phyloP scores from a whole-genome alignment of 441 rosid genomes.

The Manihot esculenta region DNA sequence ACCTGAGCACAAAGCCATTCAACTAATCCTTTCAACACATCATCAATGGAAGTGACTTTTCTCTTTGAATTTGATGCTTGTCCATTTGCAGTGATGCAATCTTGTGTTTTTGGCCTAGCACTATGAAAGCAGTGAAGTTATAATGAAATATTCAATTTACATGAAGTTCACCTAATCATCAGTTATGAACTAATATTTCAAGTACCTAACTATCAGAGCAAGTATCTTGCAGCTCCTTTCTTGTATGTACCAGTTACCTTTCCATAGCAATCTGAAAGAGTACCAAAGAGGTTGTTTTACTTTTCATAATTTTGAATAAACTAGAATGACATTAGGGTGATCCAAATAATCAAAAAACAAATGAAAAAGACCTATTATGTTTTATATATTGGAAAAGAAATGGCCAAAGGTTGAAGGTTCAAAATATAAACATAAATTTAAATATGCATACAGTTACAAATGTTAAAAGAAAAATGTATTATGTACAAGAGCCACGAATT shows the following conservation, averaged over 20 bases:
- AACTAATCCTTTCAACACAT: slow-evolving; percentile 85
- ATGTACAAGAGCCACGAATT: background rate
- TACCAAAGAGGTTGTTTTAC: slow-evolving; percentile 25
- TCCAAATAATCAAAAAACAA: background rate
- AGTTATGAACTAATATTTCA: slow-evolving; percentile 12
- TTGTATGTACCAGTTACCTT: slow-evolving; percentile 93
- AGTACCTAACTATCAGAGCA: slow-evolving; percentile 76
- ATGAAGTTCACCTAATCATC: slow-evolving; percentile 7
- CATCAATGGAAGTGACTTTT: slow-evolving; percentile 58
- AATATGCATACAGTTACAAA: background rate
- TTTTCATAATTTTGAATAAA: slow-evolving; percentile 18
- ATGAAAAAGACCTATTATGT: background rate
- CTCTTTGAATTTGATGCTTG: slow-evolving; percentile 73
- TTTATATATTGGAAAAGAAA: no score
- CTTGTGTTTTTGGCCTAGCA: slow-evolving; percentile 66
- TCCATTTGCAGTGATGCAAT: slow-evolving; percentile 46
- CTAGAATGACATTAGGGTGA: background rate
- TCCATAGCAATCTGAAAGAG: slow-evolving; percentile 91
- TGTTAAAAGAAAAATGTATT: background rate
- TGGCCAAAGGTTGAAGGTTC: background rate
- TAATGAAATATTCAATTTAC: slow-evolving; percentile 8
- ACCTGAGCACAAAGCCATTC: slow-evolving; percentile 99
- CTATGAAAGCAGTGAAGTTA: slow-evolving; percentile 31
- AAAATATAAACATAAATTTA: background rate
- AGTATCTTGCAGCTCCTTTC: slow-evolving; percentile 98